Base-by-base conservation (phyloP, 768 basidiomycete genomes). In the Porpolomopsis calyptriformis region DNA sequence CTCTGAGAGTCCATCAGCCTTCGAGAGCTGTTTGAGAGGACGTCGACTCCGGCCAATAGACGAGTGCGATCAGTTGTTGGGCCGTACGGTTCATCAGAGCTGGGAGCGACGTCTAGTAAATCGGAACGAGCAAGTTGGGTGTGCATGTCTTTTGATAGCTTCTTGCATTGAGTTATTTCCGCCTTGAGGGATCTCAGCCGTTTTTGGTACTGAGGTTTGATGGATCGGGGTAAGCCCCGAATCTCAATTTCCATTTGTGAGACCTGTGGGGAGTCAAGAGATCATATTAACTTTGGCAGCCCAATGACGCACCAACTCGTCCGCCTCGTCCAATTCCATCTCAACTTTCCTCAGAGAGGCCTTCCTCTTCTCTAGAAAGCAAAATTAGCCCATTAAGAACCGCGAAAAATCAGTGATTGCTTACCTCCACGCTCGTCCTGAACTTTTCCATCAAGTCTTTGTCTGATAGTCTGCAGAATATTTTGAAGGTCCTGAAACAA, bases 221-320 rank as follows among this genome's bases (percentile, higher is more conserved):
- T 73, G 18, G 85, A 84, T 57, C 87, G 82, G 0, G 93, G 91
- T 59, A 97, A 91, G 9, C 89, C 87, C 55, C 92, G 91, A 5
- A 94, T 84, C 67, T 99, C 96, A 48, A 99, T 85, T 67, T 97
- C 94, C 94, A 99, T 96, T 77, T 99, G 96, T 40, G 91, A 90
- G 53, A 97, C 77, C 94, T 98, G 43, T 19, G 23, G 34, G 33
- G 23, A 4, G 37, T 45, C 43, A 19, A 41, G 40, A 22, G 41
- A 42, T 47, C 37, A 18, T 31, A 22, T 16, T 29, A 19, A 24
- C 29, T n/a, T 37, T 5, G 12, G 23, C 2, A 11, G 7, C 7
- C 29, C 29, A 31, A 14, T 20, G 12, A 31, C 7, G 40, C 56
- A 85, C 93, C 78, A 97, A 90, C 71, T 98, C 96, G 54, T 96